Base-by-base conservation (phyloP, 805 yeast species). In the Ogataea trehalophila region DNA sequence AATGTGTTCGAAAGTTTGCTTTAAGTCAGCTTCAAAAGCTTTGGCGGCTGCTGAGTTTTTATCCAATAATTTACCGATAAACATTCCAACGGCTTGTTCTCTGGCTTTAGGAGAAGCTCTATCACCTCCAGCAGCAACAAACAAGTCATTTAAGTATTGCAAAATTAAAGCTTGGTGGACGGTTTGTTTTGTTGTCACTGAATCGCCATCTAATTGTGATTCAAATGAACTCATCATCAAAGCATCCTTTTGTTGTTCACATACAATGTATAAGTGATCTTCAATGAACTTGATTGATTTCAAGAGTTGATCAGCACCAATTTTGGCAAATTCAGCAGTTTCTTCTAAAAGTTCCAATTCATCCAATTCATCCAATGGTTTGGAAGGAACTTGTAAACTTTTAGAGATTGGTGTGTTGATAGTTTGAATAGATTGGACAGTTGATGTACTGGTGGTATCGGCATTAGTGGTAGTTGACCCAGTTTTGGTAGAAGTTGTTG, bases 221-320 rank as follows among this genome's bases (percentile, higher is more conserved):
- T 92, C 95, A 65, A 94, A 94, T 0, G 97, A 95, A 18, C 84
- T 83, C 97, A 92, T 91, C 62, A 91, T 73, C 49, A 94, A 77
- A 0, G 96, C 88, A 65, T 94, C 98, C 61, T 91, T 89, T 63
- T 94, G 97, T 51, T 83, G 82, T 54, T 85, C 89, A 4, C 80
- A 80, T 43, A 91, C 80, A 48, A 94, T 87, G 48, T 76, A 73
- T 37, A 87, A 79, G 65, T 84, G 87, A 63, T 61, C 63, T 40
- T 74, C 69, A 54, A 86, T 69, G 65, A 71, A 81, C 43, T 67
- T 69, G 52, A 81, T 75, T 56, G 83, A 72, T 45, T 68, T 64
- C n/a, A 67, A 59, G 39, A 79, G 71, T 41, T 84, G 74, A 17
- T 70, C 68, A 3, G 65, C 53, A 1, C 80, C 68, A 23, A 91